Evolutionary conservation across 441 rosid species (phyloP).

Genomic region (Populus hybrid): DNA sequence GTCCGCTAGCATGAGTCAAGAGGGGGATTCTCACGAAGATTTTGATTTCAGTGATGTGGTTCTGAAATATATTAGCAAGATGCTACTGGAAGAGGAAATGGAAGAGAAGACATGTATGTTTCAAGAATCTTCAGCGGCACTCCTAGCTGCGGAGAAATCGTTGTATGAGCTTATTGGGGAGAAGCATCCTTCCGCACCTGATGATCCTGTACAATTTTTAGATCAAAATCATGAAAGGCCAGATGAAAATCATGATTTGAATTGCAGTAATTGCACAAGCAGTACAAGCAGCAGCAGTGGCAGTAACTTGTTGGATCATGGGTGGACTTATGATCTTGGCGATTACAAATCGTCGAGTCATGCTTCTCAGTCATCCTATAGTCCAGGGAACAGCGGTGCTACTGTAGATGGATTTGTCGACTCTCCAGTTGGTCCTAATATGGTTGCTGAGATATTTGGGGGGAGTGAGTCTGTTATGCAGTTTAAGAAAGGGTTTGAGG

Average conservation of each 20-base stretch:
- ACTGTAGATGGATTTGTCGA: conserved; percentile 23
- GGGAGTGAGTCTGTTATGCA: conserved; percentile 52
- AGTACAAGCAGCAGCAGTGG: conserved; percentile 17
- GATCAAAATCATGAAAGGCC: conserved; percentile 18
- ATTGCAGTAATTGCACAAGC: conserved; percentile 4
- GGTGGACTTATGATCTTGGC: background rate
- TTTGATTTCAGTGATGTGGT: conserved; percentile 43
- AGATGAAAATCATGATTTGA: conserved; percentile 18
- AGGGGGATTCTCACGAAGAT: conserved; percentile 44
- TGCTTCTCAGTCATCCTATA: conserved; percentile 33
- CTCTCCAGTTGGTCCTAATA: conserved; percentile 28
- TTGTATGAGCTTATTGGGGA: conserved; percentile 60
- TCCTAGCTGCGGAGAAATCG: conserved; percentile 65
- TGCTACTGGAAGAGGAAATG: conserved; percentile 82
- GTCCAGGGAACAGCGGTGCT: conserved; percentile 10
- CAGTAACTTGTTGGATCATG: conserved; percentile 18
- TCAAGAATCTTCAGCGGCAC: conserved; percentile 64
- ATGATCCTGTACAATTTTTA: conserved; percentile 2
- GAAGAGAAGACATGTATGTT: conserved; percentile 67
- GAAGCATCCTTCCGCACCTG: conserved; percentile 30
- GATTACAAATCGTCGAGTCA: conserved; percentile 20
- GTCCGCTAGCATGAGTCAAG: conserved; percentile 19
- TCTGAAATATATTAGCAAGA: conserved; percentile 61
- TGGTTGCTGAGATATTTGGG: conserved; percentile 38
- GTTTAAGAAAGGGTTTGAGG: conserved; percentile 71